Evolutionary conservation across 2,329 filamentous ascomycete genomes (phyloP).

Genomic region (Fusarium temperatum): DNA sequence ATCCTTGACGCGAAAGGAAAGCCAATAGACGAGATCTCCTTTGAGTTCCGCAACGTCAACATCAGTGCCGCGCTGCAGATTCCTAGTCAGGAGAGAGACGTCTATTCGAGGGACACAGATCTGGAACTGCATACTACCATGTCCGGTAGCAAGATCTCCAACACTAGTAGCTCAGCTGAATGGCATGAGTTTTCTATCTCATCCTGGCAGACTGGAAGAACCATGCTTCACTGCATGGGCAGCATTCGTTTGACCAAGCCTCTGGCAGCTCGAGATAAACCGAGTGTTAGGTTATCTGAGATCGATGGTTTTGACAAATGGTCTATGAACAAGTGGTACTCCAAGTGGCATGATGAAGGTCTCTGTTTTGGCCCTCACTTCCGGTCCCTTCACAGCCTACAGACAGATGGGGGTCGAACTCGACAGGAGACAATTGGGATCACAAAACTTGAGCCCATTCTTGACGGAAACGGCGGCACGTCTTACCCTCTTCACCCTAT

Average conservation of each 20-base stretch:
- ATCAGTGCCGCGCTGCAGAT: neutral
- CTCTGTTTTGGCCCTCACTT: neutral
- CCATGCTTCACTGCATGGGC: neutral
- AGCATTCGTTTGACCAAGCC: neutral
- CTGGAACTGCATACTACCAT: neutral
- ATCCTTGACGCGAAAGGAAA: neutral
- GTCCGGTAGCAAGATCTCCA: neutral
- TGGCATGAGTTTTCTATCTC: neutral
- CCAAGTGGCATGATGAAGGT: neutral
- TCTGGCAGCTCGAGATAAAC: neutral
- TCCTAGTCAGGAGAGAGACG: neutral
- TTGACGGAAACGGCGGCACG: neutral
- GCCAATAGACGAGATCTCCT: rapidly evolving
- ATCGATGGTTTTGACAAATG: neutral
- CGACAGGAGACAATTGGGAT: neutral
- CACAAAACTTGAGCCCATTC: neutral
- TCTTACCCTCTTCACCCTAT: neutral
- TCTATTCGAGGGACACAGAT: neutral
- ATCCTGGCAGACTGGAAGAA: neutral
- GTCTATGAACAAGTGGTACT: neutral
- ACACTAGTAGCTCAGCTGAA: neutral
- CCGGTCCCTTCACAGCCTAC: neutral
- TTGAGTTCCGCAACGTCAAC: neutral
- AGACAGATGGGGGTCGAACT: neutral
- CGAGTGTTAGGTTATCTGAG: neutral